Conservation (phyloP, 352 stramenopile species). For the Halophytophthora polymorphica region DNA sequence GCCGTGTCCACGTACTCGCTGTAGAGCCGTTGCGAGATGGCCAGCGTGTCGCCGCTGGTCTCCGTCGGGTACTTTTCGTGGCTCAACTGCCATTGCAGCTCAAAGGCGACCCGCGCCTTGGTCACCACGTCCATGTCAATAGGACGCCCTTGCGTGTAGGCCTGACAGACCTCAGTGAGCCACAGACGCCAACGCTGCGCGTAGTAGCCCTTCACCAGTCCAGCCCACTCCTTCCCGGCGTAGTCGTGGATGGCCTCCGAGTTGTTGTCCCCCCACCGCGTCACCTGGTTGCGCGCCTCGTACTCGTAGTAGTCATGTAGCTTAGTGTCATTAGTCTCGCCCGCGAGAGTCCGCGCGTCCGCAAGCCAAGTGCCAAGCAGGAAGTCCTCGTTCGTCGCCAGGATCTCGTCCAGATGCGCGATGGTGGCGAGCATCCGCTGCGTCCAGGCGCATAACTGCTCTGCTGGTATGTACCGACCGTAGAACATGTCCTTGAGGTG, state of each 20-base stretch:
- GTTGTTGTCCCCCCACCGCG: slow-evolving; percentile 78
- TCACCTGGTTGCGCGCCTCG: slow-evolving; percentile 81
- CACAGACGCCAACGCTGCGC: slow-evolving; percentile 68
- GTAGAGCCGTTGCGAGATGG: slow-evolving; percentile 53
- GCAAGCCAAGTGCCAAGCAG: slow-evolving; percentile 69
- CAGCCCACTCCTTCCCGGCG: slow-evolving; percentile 72
- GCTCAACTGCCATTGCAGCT: slow-evolving; percentile 74
- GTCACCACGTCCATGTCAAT: slow-evolving; percentile 49
- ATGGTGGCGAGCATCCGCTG: slow-evolving; percentile 51
- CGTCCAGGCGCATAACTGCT: slow-evolving; percentile 38
- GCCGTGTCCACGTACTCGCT: slow-evolving; percentile 37
- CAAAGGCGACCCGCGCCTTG: slow-evolving; percentile 50
- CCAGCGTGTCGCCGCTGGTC: slow-evolving; percentile 41
- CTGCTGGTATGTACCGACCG: slow-evolving; percentile 21
- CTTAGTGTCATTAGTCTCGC: slow-evolving; percentile 12
- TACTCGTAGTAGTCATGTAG: slow-evolving; percentile 73
- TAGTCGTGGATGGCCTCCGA: slow-evolving; percentile 72
- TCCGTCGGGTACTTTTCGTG: slow-evolving; percentile 48
- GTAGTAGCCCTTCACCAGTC: slow-evolving; percentile 69
- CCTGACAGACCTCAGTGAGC: slow-evolving; percentile 63
- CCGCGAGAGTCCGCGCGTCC: slow-evolving; percentile 48
- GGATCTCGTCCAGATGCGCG: slow-evolving; percentile 53
- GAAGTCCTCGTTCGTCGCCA: slow-evolving; percentile 65
- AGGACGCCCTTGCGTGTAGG: slow-evolving; percentile 54
- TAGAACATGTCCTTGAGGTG: slow-evolving; percentile 52